Evolutionary conservation across 2,329 filamentous ascomycete species (phyloP).

Genomic region (Verticillium tricorpus): DNA sequence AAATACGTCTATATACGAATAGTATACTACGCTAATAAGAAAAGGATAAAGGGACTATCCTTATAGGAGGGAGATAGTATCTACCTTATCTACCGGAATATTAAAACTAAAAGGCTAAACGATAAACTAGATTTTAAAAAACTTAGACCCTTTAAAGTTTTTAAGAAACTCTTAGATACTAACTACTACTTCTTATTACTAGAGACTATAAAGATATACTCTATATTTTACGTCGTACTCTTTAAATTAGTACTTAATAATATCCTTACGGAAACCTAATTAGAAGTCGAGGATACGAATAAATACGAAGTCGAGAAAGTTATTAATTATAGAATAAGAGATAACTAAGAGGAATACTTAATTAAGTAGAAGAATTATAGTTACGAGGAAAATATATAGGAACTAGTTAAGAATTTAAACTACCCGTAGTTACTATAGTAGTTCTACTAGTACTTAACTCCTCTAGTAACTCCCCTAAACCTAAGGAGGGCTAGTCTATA

Average conservation of each 20-base stretch:
- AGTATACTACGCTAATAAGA: background rate
- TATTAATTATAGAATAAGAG: too few relatives aligned
- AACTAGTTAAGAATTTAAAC: background rate
- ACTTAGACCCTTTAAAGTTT: background rate
- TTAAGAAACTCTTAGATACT: slow-evolving; percentile 1
- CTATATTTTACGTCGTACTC: slow-evolving; percentile 1
- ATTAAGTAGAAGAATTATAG: background rate
- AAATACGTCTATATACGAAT: background rate
- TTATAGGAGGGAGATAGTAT: background rate
- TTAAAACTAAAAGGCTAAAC: background rate
- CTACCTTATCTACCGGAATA: slow-evolving; percentile 1
- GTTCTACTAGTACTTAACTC: background rate
- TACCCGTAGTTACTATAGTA: background rate
- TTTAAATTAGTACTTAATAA: background rate
- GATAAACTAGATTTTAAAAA: background rate
- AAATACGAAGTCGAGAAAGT: background rate
- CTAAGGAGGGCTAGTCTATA: background rate
- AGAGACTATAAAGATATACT: slow-evolving; percentile 4
- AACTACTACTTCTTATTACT: background rate
- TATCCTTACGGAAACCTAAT: background rate
- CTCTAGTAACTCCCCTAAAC: background rate
- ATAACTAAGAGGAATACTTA: background rate
- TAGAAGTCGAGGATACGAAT: background rate
- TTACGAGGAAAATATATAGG: background rate
- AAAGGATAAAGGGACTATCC: background rate